phyloP scores from a whole-genome alignment of 2,329 filamentous ascomycete species.

The Alternaria angustiovoidea region DNA sequence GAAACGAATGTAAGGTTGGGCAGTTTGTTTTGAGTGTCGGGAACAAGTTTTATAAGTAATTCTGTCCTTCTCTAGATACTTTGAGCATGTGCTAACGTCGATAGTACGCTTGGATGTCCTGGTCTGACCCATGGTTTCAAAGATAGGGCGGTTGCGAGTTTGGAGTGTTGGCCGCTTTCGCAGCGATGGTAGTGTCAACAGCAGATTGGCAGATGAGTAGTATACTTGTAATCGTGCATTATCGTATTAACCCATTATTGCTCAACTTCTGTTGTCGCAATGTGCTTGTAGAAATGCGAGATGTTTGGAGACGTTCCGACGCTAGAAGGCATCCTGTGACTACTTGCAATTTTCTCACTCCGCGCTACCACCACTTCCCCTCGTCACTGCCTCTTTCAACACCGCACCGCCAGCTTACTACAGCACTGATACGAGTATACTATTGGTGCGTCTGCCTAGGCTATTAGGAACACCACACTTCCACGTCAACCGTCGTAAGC shows the following conservation, averaged over 20 bases:
- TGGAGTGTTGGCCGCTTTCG: background rate
- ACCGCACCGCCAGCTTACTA: too few relatives aligned
- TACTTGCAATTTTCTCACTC: background rate
- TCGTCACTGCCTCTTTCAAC: background rate
- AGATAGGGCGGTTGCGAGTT: background rate
- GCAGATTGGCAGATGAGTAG: background rate
- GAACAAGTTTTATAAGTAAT: background rate
- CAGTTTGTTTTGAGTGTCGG: background rate
- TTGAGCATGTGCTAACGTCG: background rate
- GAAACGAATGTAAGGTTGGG: background rate
- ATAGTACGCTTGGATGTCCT: background rate
- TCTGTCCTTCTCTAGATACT: fast-evolving
- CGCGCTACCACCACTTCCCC: background rate
- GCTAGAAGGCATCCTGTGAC: background rate
- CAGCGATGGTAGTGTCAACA: background rate
- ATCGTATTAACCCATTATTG: too few relatives aligned
- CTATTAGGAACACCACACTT: background rate
- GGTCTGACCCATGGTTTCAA: background rate
- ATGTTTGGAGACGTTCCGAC: too few relatives aligned
- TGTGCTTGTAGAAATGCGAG: background rate
- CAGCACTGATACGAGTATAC: too few relatives aligned
- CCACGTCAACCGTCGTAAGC: background rate
- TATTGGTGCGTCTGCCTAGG: too few relatives aligned
- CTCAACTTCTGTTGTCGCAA: too few relatives aligned
- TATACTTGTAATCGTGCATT: background rate